phyloP scores from a whole-genome alignment of 2,329 filamentous ascomycete genomes.

The Pseudopyrenochaeta lycopersici region DNA sequence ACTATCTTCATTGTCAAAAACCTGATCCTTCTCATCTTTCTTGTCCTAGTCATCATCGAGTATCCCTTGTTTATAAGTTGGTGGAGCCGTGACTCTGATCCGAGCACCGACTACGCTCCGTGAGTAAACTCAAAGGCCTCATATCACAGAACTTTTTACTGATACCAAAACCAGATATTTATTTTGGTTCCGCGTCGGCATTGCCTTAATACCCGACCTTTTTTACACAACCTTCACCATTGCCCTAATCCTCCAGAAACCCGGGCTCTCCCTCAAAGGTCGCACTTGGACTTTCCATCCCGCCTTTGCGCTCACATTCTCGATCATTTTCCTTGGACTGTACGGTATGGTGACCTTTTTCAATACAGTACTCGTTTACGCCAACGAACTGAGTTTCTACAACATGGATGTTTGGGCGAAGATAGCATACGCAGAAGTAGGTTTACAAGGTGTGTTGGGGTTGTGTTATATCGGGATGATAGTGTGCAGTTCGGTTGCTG shows the following conservation, averaged over 20 bases:
- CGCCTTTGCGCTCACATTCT: constrained; percentile 7
- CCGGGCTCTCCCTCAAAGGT: not conserved
- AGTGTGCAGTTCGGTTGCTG: not conserved
- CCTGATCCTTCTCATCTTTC: constrained; percentile 13
- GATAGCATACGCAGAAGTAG: constrained; percentile 7
- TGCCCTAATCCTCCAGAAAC: constrained; percentile 1
- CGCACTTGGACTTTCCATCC: constrained; percentile 12
- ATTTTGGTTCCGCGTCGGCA: constrained; percentile 13
- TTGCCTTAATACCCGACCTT: constrained; percentile 10
- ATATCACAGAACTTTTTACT: not conserved
- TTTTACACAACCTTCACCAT: constrained; percentile 2
- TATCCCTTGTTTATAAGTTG: constrained; percentile 7
- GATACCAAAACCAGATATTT: constrained; percentile 1
- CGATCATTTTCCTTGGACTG: constrained; percentile 4
- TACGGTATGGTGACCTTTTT: constrained; percentile 4
- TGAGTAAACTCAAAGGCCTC: not conserved
- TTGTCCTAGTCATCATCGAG: constrained; percentile 21
- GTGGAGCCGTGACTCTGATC: not conserved
- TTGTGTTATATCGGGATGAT: constrained; percentile 9
- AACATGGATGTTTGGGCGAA: constrained; percentile 1
- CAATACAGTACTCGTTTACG: not conserved
- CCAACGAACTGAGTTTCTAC: constrained; percentile 4
- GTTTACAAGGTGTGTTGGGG: constrained; percentile 1
- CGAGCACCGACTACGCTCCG: constrained; percentile 1
- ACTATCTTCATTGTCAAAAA: constrained; percentile 14